Percentiles rank a stretch among this genome's conserved stretches.
Evolutionary conservation across 352 stramenopile genomes (phyloP).

Genomic region (Lagenidium giganteum): DNA sequence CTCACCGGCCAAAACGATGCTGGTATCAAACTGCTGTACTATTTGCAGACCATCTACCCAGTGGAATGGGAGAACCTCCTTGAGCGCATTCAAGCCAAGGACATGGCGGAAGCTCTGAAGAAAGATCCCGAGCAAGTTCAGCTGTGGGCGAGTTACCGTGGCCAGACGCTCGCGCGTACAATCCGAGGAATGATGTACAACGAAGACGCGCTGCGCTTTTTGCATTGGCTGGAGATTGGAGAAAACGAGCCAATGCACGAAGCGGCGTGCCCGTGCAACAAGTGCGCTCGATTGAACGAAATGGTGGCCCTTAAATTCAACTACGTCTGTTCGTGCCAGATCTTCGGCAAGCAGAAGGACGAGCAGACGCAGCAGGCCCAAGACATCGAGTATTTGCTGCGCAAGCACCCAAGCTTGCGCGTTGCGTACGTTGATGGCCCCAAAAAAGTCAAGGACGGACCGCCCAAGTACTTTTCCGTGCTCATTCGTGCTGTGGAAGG

Average conservation of each 20-base stretch:
- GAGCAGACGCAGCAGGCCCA: slow-evolving; percentile 75
- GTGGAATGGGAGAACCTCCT: slow-evolving; percentile 86
- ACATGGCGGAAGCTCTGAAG: slow-evolving; percentile 82
- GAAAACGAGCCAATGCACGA: slow-evolving; percentile 87
- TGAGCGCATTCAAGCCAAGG: slow-evolving; percentile 67
- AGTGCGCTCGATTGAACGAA: slow-evolving; percentile 74
- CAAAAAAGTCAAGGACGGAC: slow-evolving; percentile 85
- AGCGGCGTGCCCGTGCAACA: slow-evolving; percentile 71
- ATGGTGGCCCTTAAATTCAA: slow-evolving; percentile 89
- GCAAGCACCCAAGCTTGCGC: slow-evolving; percentile 73
- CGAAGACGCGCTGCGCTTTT: slow-evolving; percentile 78
- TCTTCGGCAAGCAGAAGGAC: slow-evolving; percentile 85
- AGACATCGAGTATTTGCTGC: slow-evolving; percentile 73
- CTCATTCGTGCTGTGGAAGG: slow-evolving; percentile 66
- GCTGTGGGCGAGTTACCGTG: slow-evolving; percentile 80
- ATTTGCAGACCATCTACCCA: slow-evolving; percentile 88
- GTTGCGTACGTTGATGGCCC: slow-evolving; percentile 82
- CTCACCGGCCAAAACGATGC: slow-evolving; percentile 81
- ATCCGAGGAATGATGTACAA: slow-evolving; percentile 89
- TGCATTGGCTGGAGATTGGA: slow-evolving; percentile 85
- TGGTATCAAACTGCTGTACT: slow-evolving; percentile 96
- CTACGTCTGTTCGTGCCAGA: slow-evolving; percentile 86
- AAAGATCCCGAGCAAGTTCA: slow-evolving; percentile 78
- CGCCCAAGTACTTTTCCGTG: slow-evolving; percentile 81
- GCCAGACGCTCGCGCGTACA: slow-evolving; percentile 79